Evolutionary conservation across 2,329 filamentous ascomycete species (phyloP).

Genomic region (Ceratocystis colombiana): DNA sequence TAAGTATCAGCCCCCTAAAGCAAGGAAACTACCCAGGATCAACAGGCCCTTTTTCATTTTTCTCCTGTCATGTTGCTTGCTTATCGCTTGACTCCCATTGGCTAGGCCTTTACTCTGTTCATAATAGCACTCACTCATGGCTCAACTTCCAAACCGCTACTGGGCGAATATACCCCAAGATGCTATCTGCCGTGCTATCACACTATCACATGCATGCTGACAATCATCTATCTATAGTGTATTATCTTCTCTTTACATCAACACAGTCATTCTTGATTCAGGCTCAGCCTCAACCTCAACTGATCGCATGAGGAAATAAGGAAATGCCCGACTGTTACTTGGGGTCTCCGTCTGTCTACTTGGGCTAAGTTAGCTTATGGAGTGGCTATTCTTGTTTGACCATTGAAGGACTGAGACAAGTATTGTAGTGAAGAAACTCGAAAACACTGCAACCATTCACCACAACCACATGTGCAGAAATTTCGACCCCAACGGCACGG

Average conservation of each 20-base stretch:
- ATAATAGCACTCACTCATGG: constrained; percentile 18
- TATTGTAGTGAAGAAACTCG: no score
- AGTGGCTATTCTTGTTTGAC: no score
- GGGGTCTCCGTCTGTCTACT: not conserved
- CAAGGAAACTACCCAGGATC: not conserved
- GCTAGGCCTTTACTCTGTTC: not conserved
- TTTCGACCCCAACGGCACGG: no score
- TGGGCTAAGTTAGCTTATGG: no score
- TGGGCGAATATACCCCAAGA: not conserved
- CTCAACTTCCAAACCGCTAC: not conserved
- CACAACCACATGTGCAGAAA: no score
- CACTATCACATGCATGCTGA: not conserved
- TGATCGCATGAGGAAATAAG: not conserved
- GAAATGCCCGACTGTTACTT: not conserved
- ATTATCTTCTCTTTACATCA: no score
- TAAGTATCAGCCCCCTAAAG: not conserved
- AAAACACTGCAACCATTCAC: no score
- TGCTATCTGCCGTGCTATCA: not conserved
- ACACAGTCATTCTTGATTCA: not conserved
- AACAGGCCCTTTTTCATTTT: not conserved
- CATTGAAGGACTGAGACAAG: no score
- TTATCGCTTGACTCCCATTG: constrained; percentile 19
- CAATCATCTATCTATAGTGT: not conserved
- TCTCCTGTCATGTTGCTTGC: constrained; percentile 5
- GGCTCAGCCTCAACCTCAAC: not conserved